phyloP scores from a whole-genome alignment of 805 yeast species.

The Jamesozyma jinghongensis region DNA sequence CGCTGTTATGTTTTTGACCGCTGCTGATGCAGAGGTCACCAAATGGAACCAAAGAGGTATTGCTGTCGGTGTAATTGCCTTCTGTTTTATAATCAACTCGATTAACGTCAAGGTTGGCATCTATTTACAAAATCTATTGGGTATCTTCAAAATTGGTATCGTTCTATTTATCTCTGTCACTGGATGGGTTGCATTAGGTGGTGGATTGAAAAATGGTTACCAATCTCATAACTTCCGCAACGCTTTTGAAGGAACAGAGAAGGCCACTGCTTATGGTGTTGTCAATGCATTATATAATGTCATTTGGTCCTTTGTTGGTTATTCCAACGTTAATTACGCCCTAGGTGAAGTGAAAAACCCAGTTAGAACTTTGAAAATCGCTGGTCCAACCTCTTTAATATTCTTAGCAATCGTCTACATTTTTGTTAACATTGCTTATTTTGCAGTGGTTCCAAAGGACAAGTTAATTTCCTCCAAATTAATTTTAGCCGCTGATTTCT shows the following conservation, averaged over 20 bases:
- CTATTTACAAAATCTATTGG: conserved; percentile 54
- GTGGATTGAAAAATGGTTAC: conserved; percentile 45
- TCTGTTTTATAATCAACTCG: conserved; percentile 57
- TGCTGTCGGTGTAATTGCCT: conserved; percentile 65
- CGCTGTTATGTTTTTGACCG: conserved; percentile 67
- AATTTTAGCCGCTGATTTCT: conserved; percentile 67
- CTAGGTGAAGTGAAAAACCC: conserved; percentile 73
- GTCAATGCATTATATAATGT: conserved; percentile 73
- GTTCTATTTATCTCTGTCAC: conserved; percentile 60
- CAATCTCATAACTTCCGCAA: conserved; percentile 52
- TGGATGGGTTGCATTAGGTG: conserved; percentile 79
- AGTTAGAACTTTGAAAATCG: conserved; percentile 52
- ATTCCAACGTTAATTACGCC: conserved; percentile 76
- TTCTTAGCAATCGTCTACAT: conserved; percentile 57
- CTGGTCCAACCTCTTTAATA: conserved; percentile 69
- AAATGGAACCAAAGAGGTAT: conserved; percentile 73
- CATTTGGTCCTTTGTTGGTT: conserved; percentile 79
- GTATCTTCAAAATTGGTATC: conserved; percentile 62
- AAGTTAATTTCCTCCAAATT: conserved; percentile 52
- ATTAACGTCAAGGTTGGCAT: conserved; percentile 59
- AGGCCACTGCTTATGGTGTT: conserved; percentile 56
- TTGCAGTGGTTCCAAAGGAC: conserved; percentile 68
- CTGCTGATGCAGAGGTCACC: conserved; percentile 58
- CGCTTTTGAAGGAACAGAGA: conserved; percentile 45
- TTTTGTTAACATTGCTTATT: conserved; percentile 70